Conservation (phyloP, 176 grass and related monocot species). For the Oryza australiensis region DNA sequence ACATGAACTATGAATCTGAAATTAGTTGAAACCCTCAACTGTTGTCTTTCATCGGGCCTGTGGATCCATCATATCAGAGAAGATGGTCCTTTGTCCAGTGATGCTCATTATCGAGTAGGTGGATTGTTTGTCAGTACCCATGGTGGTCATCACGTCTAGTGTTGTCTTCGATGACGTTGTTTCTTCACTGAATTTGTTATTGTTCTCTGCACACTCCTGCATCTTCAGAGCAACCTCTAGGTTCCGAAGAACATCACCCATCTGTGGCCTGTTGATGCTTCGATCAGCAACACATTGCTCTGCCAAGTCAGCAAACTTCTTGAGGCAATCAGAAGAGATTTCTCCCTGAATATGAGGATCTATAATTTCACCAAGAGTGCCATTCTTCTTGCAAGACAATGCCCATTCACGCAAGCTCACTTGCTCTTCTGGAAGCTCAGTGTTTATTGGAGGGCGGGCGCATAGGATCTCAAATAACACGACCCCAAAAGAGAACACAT, state of each 20-base stretch:
- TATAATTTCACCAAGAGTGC: background rate
- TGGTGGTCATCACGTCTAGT: no score
- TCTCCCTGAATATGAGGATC: background rate
- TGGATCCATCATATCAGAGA: no score
- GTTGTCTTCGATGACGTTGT: no score
- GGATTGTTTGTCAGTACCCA: no score
- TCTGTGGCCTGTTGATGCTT: slow-evolving; percentile 59
- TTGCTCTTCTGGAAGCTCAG: slow-evolving; percentile 37
- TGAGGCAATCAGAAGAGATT: no score
- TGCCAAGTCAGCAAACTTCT: slow-evolving; percentile 28
- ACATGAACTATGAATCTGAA: no score
- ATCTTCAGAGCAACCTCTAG: slow-evolving; percentile 70
- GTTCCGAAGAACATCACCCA: slow-evolving; percentile 73
- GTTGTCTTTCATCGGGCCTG: no score
- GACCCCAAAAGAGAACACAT: slow-evolving; percentile 52
- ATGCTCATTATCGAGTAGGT: no score
- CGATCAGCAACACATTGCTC: slow-evolving; percentile 58
- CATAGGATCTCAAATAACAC: slow-evolving; percentile 46
- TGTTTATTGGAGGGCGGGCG: slow-evolving; percentile 27
- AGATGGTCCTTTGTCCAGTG: no score
- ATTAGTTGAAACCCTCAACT: no score
- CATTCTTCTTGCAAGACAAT: background rate
- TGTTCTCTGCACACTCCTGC: slow-evolving; percentile 57
- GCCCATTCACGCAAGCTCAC: slow-evolving; percentile 43
- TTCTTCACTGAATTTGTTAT: background rate